A percentile compares a stretch with the other conserved stretches of the same genome.
Evolutionary conservation across 2,329 filamentous ascomycete genomes (phyloP).

Genomic region (Sclerotinia minor): DNA sequence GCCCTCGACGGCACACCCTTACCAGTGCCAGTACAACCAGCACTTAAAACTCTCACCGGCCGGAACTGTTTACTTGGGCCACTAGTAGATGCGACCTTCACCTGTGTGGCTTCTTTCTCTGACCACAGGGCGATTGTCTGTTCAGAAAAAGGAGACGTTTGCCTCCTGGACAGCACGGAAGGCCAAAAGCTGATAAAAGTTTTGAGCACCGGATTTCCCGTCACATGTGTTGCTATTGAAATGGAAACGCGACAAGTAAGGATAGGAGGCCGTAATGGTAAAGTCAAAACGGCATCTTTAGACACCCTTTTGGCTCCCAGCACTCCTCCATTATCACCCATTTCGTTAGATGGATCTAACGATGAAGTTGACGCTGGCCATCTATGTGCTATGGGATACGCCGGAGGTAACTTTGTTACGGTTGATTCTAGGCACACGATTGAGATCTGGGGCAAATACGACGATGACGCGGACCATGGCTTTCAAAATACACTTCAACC

Average conservation of each 20-base stretch:
- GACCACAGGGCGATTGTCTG: constrained; percentile 77
- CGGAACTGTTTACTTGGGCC: constrained; percentile 84
- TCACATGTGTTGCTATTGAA: constrained; percentile 45
- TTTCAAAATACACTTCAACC: constrained; percentile 55
- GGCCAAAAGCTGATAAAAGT: constrained; percentile 70
- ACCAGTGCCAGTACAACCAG: constrained; percentile 44
- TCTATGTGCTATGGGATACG: constrained; percentile 67
- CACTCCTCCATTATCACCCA: constrained; percentile 41
- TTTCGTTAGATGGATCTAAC: constrained; percentile 28
- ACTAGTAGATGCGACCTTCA: constrained; percentile 82
- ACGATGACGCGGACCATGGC: constrained; percentile 41
- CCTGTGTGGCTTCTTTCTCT: constrained; percentile 70
- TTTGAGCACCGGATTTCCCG: constrained; percentile 63
- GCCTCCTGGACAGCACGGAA: constrained; percentile 74
- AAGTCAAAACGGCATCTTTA: constrained; percentile 53
- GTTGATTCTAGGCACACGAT: constrained; percentile 77
- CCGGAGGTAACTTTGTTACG: constrained; percentile 67
- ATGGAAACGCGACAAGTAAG: constrained; percentile 41
- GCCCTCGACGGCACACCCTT: constrained; percentile 46
- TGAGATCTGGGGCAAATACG: constrained; percentile 51
- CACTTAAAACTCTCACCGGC: constrained; percentile 73
- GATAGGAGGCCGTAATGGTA: constrained; percentile 44
- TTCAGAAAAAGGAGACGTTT: constrained; percentile 87
- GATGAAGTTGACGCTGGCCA: constrained; percentile 42
- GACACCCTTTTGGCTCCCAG: constrained; percentile 43